Conservation (phyloP, 768 basidiomycete species). For the Jaapia argillacea region DNA sequence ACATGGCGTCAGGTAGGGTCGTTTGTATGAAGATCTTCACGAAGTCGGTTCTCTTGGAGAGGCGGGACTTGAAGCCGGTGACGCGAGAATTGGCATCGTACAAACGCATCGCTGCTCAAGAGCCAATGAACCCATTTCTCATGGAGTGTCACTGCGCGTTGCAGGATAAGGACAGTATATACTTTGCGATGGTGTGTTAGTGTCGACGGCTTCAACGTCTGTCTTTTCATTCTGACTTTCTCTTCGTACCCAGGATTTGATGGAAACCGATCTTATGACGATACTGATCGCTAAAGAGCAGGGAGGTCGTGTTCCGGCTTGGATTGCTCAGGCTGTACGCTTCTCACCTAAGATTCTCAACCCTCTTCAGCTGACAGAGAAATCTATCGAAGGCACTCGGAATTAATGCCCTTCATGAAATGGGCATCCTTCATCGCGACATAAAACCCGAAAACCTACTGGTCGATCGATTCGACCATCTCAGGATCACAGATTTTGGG, state of each 20-base stretch:
- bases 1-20: too few species aligned
- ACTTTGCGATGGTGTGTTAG: conserved; percentile 14
- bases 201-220: not conserved
- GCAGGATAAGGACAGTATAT: conserved; percentile 12
- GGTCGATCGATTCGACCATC: conserved; percentile 12
- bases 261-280: conserved; percentile 8
- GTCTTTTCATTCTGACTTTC: too few species aligned
- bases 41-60: conserved; percentile 7
- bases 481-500: conserved; percentile 18
- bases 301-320: conserved; percentile 6
- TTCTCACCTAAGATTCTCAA: conserved; percentile 2
- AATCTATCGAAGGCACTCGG: conserved; percentile 13
- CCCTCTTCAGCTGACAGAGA: not conserved
- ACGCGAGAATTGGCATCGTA: conserved; percentile 13
- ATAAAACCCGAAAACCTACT: conserved; percentile 53
- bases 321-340: conserved; percentile 18
- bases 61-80: conserved; percentile 4
- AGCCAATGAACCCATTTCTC: conserved; percentile 9
- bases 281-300: conserved; percentile 4
- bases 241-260: conserved; percentile 8
- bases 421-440: conserved; percentile 49
- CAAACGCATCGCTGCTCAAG: conserved; percentile 13
- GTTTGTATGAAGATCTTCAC: conserved; percentile 13
- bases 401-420: conserved; percentile 31
- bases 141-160: conserved; percentile 17